Percentiles rank a stretch among this genome's conserved stretches.
Conservation (phyloP, 805 yeast genomes). For the Starmerella bombi region DNA sequence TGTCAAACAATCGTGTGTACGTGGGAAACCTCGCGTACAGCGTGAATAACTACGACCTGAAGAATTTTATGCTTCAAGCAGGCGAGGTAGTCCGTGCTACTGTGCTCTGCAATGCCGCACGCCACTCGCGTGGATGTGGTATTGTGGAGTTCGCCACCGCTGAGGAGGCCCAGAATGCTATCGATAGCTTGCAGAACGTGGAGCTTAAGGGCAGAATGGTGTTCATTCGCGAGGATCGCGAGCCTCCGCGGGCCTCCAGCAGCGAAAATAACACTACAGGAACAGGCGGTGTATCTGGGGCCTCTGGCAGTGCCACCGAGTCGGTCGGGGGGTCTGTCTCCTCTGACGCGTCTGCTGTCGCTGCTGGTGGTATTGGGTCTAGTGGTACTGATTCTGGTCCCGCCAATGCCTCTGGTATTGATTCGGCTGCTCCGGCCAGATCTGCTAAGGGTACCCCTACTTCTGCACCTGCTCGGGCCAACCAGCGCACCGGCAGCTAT, state of each 20-base stretch:
- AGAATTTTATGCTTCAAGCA: conserved; percentile 64
- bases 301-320: background rate
- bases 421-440: background rate
- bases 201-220: conserved; percentile 63
- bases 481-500: too few species aligned
- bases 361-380: background rate
- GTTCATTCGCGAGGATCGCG: conserved; percentile 83
- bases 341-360: background rate
- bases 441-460: background rate
- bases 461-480: background rate
- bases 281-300: too few species aligned
- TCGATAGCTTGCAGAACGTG: conserved; percentile 52
- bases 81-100: conserved; percentile 76
- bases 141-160: conserved; percentile 55
- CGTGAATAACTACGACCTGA: conserved; percentile 36
- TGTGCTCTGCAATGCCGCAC: conserved; percentile 48
- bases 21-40: conserved; percentile 33
- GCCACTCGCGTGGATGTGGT: conserved; percentile 78
- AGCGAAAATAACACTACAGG: too few species aligned
- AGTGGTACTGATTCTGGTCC: background rate
- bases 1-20: conserved; percentile 30
- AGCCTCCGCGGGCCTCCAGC: conserved; percentile 37
- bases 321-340: background rate
- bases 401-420: background rate
- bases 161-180: conserved; percentile 62